These are phyloP conservation scores for Penicillium sp. DNA, from an alignment of 2,329 filamentous ascomycete genomes.

Conservation along the genomic window DNA sequence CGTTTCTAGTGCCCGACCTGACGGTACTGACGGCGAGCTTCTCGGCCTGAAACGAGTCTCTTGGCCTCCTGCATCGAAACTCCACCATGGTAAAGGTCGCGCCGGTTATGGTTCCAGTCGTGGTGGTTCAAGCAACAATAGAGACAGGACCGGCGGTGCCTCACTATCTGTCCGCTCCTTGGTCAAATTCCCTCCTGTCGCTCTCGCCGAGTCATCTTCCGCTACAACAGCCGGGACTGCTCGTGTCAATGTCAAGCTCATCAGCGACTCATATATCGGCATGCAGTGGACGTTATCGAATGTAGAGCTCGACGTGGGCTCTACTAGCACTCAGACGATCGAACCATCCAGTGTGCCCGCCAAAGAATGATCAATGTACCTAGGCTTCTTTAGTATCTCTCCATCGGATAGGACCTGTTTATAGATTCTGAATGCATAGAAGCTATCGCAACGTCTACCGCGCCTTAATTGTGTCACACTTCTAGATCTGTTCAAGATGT, in stretches of 20 bases:
- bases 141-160: conserved; percentile 17
- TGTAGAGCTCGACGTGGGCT: conserved; percentile 51
- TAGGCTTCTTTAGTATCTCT: too few relatives aligned
- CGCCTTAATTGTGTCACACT: too few relatives aligned
- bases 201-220: conserved; percentile 15
- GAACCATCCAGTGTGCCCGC: conserved; percentile 14
- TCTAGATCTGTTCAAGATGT: too few relatives aligned
- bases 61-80: conserved; percentile 57
- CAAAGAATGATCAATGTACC: conserved; percentile 7
- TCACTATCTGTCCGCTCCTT: conserved; percentile 27
- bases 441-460: too few relatives aligned
- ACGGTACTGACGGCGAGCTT: conserved; percentile 67
- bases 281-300: conserved; percentile 61
- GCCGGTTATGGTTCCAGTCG: conserved; percentile 14
- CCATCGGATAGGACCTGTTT: too few relatives aligned
- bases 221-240: conserved; percentile 11
- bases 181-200: conserved; percentile 31
- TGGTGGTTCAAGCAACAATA: conserved; percentile 1
- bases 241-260: conserved; percentile 68
- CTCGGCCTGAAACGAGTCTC: conserved; percentile 82
- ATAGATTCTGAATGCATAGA: too few relatives aligned
- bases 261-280: conserved; percentile 86
- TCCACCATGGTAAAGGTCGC: conserved; percentile 18
- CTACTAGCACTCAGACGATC: conserved; percentile 21
- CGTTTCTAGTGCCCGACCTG: conserved; percentile 51